Evolutionary conservation across 805 yeast genomes (phyloP), one percentile per base, ranked within the genome.

Genomic region (Lipomyces lipofer): DNA sequence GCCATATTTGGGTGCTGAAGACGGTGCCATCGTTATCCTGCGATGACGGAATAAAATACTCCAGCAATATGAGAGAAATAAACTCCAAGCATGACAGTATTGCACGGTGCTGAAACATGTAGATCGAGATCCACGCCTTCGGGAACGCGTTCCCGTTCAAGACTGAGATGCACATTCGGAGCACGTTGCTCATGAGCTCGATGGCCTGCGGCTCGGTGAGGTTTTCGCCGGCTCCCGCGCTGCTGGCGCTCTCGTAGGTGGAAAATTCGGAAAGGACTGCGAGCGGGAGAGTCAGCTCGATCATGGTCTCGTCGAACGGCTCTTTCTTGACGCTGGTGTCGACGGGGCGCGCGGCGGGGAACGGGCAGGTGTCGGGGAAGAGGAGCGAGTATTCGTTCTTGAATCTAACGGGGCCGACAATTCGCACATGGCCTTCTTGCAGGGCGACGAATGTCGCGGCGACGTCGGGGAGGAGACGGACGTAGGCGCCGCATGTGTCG

Each of bases 301-400:
- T 72, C 50, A 88, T 71, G 2, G 85, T 75, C 66, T 89, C 97
- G 25, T 83, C 88, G 52, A 86, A 74, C 1, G 77, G 73, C 59
- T 83, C 86, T 58, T 84, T 87, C 58, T 82, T 80, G 17, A 87
- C 86, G 42, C 83, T 75, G 0, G 95, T 84, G 65, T 89, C 96
- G 60, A 86, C 79, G 0, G 91, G 81, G 28, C 75, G 64, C 40
- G 81, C 84, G 3, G 49, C 29, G 22, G 58, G 56, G 65, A 85
- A 84, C 15, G 95, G 96, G 64, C 78, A 80, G 13, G 71, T 68
- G 27, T 76, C 74, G 7, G 94, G 95, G 73, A 88, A 90, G 38
- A 68, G 51, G 15, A 42, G 28, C n/a, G 59, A 54, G 40, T 42
- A 58, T 39, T 58, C 62, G 40, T 55, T 75, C 78, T 52, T 74